A percentile compares a stretch with the other conserved stretches of the same genome.
Conservation (phyloP, 768 basidiomycete species). For the Leucocoprinus birnbaumii region DNA sequence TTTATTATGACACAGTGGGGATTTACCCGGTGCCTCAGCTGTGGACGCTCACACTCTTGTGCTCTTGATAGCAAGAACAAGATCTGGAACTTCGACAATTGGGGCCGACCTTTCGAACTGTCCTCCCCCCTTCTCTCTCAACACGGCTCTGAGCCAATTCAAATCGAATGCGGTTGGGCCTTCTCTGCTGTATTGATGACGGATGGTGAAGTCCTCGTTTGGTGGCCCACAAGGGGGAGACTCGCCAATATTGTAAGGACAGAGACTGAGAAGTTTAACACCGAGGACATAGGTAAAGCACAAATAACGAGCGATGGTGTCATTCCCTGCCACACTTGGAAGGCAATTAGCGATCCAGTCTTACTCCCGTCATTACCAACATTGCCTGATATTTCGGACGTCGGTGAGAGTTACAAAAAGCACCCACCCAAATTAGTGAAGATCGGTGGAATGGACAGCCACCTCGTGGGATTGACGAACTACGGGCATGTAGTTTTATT, state of each 20-base stretch:
- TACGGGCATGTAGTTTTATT: conserved; percentile 75
- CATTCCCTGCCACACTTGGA: conserved; percentile 66
- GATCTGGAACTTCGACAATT: conserved; percentile 75
- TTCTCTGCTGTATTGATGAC: conserved; percentile 74
- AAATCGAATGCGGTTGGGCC: conserved; percentile 80
- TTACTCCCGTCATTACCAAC: conserved; percentile 57
- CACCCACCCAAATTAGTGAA: conserved; percentile 56
- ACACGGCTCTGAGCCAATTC: conserved; percentile 38
- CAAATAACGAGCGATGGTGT: conserved; percentile 29
- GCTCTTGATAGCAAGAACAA: conserved; percentile 55
- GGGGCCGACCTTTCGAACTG: conserved; percentile 77
- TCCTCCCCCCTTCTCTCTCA: conserved; percentile 46
- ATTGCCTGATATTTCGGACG: conserved; percentile 49
- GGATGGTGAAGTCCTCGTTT: conserved; percentile 70
- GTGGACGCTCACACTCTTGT: conserved; percentile 72
- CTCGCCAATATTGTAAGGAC: conserved; percentile 34
- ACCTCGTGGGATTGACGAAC: conserved; percentile 79
- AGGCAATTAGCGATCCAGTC: conserved; percentile 49
- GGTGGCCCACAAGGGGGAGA: conserved; percentile 61
- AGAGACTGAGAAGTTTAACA: conserved; percentile 46
- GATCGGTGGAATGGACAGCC: conserved; percentile 75
- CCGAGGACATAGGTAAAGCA: conserved; percentile 32
- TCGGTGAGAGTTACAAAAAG: conserved; percentile 18
- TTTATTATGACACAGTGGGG: too few relatives aligned
- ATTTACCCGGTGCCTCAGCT: conserved; percentile 53